These are phyloP conservation scores for Naganishia albida DNA, from an alignment of 1,284 basidiomycete species.

Conservation along the genomic window DNA sequence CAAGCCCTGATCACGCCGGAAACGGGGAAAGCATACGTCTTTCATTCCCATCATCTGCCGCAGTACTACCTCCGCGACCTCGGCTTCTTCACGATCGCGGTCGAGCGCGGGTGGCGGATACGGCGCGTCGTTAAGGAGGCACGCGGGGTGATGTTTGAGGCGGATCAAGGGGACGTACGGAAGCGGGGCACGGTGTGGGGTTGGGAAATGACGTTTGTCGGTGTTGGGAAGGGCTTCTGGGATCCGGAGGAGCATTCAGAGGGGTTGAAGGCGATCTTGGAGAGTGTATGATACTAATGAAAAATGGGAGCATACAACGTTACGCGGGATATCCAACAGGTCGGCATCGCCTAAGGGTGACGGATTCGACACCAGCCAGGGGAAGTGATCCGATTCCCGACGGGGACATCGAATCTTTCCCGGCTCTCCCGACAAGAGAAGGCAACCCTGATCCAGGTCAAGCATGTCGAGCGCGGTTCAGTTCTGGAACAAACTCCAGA, in stretches of 20 bases:
- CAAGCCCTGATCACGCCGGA: conserved; percentile 35
- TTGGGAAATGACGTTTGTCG: conserved; percentile 39
- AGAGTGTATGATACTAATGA: not conserved
- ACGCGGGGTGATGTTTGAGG: conserved; percentile 80
- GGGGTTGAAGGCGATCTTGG: conserved; percentile 1
- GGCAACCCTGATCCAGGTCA: no score
- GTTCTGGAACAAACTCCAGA: no score
- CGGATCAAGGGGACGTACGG: conserved; percentile 73
- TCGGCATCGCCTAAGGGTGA: no score
- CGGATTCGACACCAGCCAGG: no score
- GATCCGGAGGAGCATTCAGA: conserved; percentile 24
- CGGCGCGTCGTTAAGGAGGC: conserved; percentile 69
- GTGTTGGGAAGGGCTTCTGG: conserved; percentile 10
- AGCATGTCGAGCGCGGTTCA: no score
- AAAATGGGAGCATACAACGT: no score
- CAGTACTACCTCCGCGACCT: conserved; percentile 81
- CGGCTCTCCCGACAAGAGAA: no score
- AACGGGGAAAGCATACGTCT: conserved; percentile 67
- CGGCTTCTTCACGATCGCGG: conserved; percentile 75
- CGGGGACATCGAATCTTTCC: no score
- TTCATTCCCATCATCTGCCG: conserved; percentile 89
- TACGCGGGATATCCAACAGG: no score
- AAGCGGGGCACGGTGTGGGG: conserved; percentile 64
- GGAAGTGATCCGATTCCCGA: no score
- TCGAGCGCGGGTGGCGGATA: conserved; percentile 70